These are phyloP conservation scores for Buxus sempervirens DNA, from an alignment of 164 flowering plant genomes.

Conservation along the genomic window DNA sequence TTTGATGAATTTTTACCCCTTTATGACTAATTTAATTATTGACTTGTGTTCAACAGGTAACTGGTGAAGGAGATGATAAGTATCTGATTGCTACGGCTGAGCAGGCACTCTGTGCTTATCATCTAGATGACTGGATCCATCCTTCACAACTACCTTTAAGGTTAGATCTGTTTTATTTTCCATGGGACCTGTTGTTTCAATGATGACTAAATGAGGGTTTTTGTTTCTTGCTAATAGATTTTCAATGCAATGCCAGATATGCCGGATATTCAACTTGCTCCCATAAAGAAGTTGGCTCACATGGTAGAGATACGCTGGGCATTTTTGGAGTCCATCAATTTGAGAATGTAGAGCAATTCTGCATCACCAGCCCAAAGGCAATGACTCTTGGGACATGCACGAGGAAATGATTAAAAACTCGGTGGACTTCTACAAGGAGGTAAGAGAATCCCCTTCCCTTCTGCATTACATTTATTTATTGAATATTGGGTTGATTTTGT, in stretches of 20 bases:
- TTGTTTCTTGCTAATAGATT: conserved; percentile 18
- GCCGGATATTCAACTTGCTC: conserved; percentile 96
- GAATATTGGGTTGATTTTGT: background rate
- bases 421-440: conserved; percentile 62
- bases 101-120: conserved; percentile 96
- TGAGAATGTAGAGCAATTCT: conserved; percentile 79
- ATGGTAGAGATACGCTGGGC: conserved; percentile 75
- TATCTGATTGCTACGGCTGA: conserved; percentile 96
- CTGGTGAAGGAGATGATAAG: conserved; percentile 97
- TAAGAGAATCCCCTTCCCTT: conserved; percentile 5
- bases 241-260: conserved; percentile 44
- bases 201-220: background rate
- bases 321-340: conserved; percentile 80
- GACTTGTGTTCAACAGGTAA: conserved; percentile 50
- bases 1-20: background rate
- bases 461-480: background rate
- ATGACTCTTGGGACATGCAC: conserved; percentile 65
- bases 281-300: conserved; percentile 98
- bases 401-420: conserved; percentile 62
- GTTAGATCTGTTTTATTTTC: conserved; percentile 24
- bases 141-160: conserved; percentile 86
- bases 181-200: background rate
- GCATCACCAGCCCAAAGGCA: conserved; percentile 64
- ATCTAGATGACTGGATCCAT: conserved; percentile 92
- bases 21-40: conserved; percentile 12